Conservation (phyloP, 2,329 filamentous ascomycete genomes). For the Trichoderma cornu-damae region DNA sequence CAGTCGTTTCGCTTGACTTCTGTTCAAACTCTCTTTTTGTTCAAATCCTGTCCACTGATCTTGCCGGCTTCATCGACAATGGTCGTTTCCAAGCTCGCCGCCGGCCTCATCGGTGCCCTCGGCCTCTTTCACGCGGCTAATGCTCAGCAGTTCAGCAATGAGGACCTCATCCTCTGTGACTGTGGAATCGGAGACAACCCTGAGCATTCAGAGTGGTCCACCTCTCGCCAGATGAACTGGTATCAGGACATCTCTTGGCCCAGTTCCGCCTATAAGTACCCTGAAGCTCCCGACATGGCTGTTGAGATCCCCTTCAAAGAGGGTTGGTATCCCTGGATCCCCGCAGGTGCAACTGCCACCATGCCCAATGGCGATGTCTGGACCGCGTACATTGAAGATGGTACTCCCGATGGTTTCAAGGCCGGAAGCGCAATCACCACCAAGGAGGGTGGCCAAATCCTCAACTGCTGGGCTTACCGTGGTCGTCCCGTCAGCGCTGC, state of each 20-base stretch:
- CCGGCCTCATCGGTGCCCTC: constrained; percentile 23
- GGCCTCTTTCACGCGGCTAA: constrained; percentile 23
- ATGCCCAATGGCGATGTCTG: constrained; percentile 38
- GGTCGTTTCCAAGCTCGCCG: constrained; percentile 24
- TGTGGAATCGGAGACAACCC: constrained; percentile 41
- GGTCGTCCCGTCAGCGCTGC: constrained; percentile 37
- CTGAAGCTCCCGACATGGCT: constrained; percentile 35
- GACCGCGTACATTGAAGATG: constrained; percentile 40
- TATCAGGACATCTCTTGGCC: constrained; percentile 38
- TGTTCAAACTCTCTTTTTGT: not conserved
- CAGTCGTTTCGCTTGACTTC: not conserved
- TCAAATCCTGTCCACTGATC: not conserved
- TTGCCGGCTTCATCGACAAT: constrained; percentile 20
- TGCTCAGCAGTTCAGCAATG: constrained; percentile 29
- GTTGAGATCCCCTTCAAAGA: constrained; percentile 37
- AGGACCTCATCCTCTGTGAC: constrained; percentile 39
- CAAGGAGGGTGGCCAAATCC: constrained; percentile 36
- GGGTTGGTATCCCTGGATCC: constrained; percentile 38
- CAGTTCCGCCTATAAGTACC: constrained; percentile 31
- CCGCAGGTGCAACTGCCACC: constrained; percentile 34
- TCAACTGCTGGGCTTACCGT: constrained; percentile 41
- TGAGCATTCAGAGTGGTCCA: constrained; percentile 38
- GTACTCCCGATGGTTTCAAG: constrained; percentile 37
- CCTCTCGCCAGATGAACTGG: constrained; percentile 43
- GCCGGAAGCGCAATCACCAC: constrained; percentile 39